A percentile compares a stretch with the other conserved stretches of the same genome.
These are phyloP conservation scores for Solanum sitiens DNA, from an alignment of 257 asterid species.

Conservation along the genomic window DNA sequence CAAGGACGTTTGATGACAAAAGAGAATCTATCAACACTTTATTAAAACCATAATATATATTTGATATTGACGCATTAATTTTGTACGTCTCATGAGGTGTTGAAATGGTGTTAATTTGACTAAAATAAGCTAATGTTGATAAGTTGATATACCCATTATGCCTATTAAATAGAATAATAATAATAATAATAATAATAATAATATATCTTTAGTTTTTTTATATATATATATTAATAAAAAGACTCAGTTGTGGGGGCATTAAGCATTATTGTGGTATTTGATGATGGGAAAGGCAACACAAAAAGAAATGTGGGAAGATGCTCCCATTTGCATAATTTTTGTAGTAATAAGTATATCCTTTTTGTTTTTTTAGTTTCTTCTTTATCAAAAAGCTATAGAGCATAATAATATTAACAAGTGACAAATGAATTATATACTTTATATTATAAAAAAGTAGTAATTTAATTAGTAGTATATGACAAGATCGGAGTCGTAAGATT, in stretches of 20 bases:
- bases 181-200: too few relatives aligned
- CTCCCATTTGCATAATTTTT: constrained; percentile 22
- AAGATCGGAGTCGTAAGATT: constrained; percentile 32
- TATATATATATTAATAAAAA: too few relatives aligned
- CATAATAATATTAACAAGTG: not conserved
- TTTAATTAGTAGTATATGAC: constrained; percentile 1
- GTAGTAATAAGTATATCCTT: constrained; percentile 24
- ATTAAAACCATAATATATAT: not conserved
- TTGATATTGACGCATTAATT: not conserved
- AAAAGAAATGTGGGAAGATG: constrained; percentile 31
- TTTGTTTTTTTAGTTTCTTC: constrained; percentile 16
- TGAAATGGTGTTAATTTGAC: not conserved
- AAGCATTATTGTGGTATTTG: not conserved
- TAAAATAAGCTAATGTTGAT: too few relatives aligned
- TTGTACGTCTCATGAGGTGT: not conserved
- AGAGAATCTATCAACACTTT: not conserved
- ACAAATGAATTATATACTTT: not conserved
- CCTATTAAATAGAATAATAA: too few relatives aligned
- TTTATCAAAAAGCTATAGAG: constrained; percentile 9
- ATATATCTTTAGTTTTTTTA: too few relatives aligned
- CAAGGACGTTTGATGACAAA: not conserved
- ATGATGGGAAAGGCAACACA: constrained; percentile 14
- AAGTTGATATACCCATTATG: too few relatives aligned
- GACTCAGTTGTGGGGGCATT: not conserved
- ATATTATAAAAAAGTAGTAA: not conserved